Base-by-base conservation (phyloP, 2,329 filamentous ascomycete genomes). In the Whalleya microplaca region DNA sequence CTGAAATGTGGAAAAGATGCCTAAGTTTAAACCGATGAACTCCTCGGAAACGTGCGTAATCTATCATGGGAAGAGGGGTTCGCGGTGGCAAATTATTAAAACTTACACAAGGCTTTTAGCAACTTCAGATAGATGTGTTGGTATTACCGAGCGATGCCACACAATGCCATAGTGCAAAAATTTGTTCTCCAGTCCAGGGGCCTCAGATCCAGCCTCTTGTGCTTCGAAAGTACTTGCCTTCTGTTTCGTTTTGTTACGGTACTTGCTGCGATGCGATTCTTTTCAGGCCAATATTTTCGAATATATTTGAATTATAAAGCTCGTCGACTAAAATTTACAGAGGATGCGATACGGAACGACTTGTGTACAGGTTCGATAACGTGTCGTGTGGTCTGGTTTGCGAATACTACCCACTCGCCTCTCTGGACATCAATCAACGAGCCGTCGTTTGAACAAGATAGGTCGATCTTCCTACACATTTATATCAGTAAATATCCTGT, bases 231-330 rank as follows among this genome's bases (percentile, higher is more conserved):
- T 46, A n/a, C 10, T 29, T 7, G 46, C 46, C 21, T 56, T 41
- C 12, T 18, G 48, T 20, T 44, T 53, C 19, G 45, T 56, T 44
- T 56, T 61, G 40, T 41, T 19, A 5, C 51, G 51, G 27, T 44
- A 50, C 18, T 58, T 4, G 52, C 60, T 8, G 57, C 55, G 23
- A 48, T 27, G 23, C 56, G 54, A 41, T 51, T 59, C 32, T 60
- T 54, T 29, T 55, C 18, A 21, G 44, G 51, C 23, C 45, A 46
- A 12, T 2, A 7, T 9, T 29, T 8, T 37, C 10, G n/a, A n/a
- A n/a, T n/a, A n/a, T n/a, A n/a, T n/a, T n/a, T n/a, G n/a, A n/a
- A n/a, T n/a, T 40, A 32, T 47, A 27, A 6, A 51, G 32, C 23
- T 48, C 23, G 27, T 19, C 40, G 20, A 27, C 19, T 20, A 41